Percentiles rank a stretch among this genome's conserved stretches.
Conservation (phyloP, 73 alveolate genomes). For the Paraurostyla sp. region DNA sequence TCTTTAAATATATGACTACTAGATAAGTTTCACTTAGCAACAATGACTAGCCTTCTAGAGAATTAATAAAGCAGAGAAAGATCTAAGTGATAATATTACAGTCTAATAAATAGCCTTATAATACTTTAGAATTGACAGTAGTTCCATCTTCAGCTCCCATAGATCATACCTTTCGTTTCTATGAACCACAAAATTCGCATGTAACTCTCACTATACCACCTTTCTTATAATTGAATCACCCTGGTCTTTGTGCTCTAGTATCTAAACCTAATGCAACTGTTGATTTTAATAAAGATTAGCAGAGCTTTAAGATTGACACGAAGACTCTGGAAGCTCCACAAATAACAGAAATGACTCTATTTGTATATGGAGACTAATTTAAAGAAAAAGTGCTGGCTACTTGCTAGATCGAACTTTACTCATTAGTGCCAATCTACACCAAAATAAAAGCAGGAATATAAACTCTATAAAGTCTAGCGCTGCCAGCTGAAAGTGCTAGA, state of each 20-base stretch:
- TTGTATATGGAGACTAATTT: slow-evolving; percentile 65
- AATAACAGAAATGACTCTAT: background rate
- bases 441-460: slow-evolving; percentile 74
- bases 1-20: slow-evolving; percentile 50
- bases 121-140: slow-evolving; percentile 56
- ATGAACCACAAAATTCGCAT: slow-evolving; percentile 75
- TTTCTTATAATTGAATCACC: slow-evolving; percentile 6
- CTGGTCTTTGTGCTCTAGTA: slow-evolving; percentile 26
- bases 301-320: slow-evolving; percentile 7
- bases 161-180: slow-evolving; percentile 72
- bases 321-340: slow-evolving; percentile 44
- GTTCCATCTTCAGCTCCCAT: slow-evolving; percentile 73
- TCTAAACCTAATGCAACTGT: slow-evolving; percentile 53
- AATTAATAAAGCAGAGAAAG: slow-evolving; percentile 33
- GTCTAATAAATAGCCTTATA: slow-evolving; percentile 42
- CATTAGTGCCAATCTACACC: slow-evolving; percentile 70
- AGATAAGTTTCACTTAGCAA: slow-evolving; percentile 46
- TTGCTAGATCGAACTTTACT: slow-evolving; percentile 54
- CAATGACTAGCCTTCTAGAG: background rate
- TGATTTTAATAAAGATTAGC: slow-evolving; percentile 6
- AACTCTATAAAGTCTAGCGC: slow-evolving; percentile 39
- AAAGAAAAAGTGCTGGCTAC: slow-evolving; percentile 55
- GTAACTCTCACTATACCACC: slow-evolving; percentile 66
- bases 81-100: slow-evolving; percentile 24
- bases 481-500: slow-evolving; percentile 82